These are phyloP conservation scores for Schwanniomyces pseudopolymorphus DNA, from an alignment of 805 yeast genomes.

Conservation along the genomic window DNA sequence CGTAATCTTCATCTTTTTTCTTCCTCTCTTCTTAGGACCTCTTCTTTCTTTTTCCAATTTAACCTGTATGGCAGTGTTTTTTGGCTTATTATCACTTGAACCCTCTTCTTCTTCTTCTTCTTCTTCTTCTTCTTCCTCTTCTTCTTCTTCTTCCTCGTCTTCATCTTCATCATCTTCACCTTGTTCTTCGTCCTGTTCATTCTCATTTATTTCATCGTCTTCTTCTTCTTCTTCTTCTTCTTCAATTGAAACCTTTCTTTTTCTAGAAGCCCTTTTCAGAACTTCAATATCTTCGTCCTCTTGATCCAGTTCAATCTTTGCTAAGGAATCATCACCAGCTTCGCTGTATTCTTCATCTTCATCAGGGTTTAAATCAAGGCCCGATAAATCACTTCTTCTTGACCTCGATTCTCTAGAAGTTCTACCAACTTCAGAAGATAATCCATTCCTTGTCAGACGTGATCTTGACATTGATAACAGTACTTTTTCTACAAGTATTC, in stretches of 20 bases:
- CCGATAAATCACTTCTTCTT: slow-evolving; percentile 11
- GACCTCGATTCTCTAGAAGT: slow-evolving; percentile 4
- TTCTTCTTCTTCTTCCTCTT: slow-evolving; percentile 19
- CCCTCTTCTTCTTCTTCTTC: slow-evolving; percentile 24
- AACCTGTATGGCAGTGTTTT: slow-evolving; percentile 5
- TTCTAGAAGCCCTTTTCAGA: slow-evolving; percentile 1
- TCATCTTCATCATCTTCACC: slow-evolving; percentile 12
- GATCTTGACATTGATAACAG: slow-evolving; percentile 5
- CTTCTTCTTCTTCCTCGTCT: slow-evolving; percentile 15
- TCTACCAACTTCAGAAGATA: slow-evolving; percentile 4
- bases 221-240: slow-evolving; percentile 24
- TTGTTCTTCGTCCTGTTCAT: slow-evolving; percentile 22
- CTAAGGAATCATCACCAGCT: slow-evolving; percentile 3
- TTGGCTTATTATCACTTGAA: slow-evolving; percentile 12
- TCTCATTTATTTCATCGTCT: slow-evolving; percentile 23
- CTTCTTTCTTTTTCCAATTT: slow-evolving; percentile 10
- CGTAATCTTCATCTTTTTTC: slow-evolving; percentile 40
- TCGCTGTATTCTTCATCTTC: slow-evolving; percentile 16
- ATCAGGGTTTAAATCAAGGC: slow-evolving; percentile 16
- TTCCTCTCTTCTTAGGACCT: slow-evolving; percentile 42
- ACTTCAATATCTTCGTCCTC: slow-evolving; percentile 12
- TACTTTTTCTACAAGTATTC: not conserved
- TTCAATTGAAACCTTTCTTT: slow-evolving; percentile 23
- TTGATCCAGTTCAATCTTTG: slow-evolving; percentile 17
- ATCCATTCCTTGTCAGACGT: slow-evolving; percentile 5